Conservation (phyloP, 2,329 filamentous ascomycete species). For the Beauveria bassiana region DNA sequence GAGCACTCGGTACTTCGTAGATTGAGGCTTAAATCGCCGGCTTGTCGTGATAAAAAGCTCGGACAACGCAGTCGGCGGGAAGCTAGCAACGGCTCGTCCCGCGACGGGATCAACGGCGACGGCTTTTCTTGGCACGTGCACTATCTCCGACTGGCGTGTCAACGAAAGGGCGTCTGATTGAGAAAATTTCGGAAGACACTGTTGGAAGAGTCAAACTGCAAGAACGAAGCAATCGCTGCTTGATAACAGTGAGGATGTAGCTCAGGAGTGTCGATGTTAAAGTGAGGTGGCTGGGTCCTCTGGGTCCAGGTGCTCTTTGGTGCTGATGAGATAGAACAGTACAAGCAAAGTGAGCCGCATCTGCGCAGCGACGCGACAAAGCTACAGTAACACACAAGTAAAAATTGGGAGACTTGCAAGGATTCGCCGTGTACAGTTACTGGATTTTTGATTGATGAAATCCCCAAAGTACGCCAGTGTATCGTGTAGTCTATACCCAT, state of each 20-base stretch:
- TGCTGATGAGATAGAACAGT: conserved; percentile 7
- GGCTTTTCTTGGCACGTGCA: not conserved
- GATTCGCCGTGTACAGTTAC: not conserved
- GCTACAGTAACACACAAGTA: not conserved
- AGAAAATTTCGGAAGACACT: not conserved
- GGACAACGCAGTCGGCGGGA: not conserved
- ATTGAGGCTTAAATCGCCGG: not conserved
- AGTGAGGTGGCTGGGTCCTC: conserved; percentile 12
- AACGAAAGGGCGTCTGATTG: not conserved
- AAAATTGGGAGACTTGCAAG: not conserved
- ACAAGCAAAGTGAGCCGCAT: conserved; percentile 1
- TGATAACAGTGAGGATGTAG: not conserved
- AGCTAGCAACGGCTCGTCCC: conserved; percentile 9
- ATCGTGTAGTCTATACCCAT: not conserved
- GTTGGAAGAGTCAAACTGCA: not conserved
- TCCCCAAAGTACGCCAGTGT: not conserved
- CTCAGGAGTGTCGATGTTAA: conserved; percentile 3
- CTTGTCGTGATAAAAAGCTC: not conserved
- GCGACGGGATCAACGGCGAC: conserved; percentile 1
- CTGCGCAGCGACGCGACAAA: not conserved
- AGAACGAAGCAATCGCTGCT: not conserved
- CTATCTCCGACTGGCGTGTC: not conserved
- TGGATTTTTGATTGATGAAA: not conserved
- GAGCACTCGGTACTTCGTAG: not conserved
- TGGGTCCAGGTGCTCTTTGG: conserved; percentile 1